phyloP scores from a whole-genome alignment of 1,139 yeast genomes.

The Candida sp. region DNA sequence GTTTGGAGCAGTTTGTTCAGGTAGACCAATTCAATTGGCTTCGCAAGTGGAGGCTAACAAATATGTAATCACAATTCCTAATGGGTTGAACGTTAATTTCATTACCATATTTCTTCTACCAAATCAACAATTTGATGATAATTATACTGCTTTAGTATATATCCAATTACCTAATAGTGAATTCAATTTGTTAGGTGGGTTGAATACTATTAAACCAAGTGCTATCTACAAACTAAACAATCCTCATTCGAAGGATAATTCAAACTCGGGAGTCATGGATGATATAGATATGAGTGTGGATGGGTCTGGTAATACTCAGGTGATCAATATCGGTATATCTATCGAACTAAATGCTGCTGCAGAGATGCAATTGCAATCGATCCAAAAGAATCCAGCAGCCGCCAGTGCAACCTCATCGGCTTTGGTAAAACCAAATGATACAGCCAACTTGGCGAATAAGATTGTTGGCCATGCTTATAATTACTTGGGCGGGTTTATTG shows the following conservation, averaged over 20 bases:
- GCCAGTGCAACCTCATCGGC: constrained; percentile 10
- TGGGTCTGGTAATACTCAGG: constrained; percentile 23
- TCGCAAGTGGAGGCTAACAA: constrained; percentile 63
- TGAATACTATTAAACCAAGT: constrained; percentile 76
- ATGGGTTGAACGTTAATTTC: constrained; percentile 66
- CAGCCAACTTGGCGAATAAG: constrained; percentile 69
- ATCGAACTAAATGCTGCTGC: constrained; percentile 74
- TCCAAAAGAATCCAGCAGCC: constrained; percentile 17
- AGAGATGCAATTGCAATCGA: constrained; percentile 31
- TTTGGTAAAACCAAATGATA: constrained; percentile 21
- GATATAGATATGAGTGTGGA: constrained; percentile 33
- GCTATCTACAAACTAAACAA: constrained; percentile 84
- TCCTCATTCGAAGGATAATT: constrained; percentile 7
- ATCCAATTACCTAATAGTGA: constrained; percentile 79
- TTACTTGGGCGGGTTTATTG: constrained; percentile 81
- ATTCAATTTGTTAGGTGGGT: constrained; percentile 74
- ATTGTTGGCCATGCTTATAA: constrained; percentile 92
- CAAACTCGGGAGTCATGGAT: constrained; percentile 19
- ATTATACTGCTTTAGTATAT: constrained; percentile 79
- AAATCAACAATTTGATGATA: constrained; percentile 57
- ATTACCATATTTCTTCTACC: constrained; percentile 77
- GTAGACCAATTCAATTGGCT: constrained; percentile 53
- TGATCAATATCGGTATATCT: constrained; percentile 78
- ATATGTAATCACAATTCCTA: constrained; percentile 57
- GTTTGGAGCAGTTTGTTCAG: constrained; percentile 59